Conservation (phyloP, 2,329 filamentous ascomycete genomes). For the Aspergillus carbonarius region DNA sequence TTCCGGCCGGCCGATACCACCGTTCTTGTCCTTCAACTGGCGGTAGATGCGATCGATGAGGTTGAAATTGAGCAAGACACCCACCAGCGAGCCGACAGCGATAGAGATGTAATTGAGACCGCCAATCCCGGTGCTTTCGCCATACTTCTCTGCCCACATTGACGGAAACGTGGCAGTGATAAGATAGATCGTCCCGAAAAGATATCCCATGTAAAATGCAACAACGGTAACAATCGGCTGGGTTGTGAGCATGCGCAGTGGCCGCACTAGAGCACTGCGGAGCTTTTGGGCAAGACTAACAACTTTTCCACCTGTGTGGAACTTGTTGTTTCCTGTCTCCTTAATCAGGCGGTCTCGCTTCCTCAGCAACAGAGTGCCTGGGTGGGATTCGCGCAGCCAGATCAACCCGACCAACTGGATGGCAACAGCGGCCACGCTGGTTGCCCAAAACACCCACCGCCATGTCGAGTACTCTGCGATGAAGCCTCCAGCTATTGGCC, state of each 20-base stretch:
- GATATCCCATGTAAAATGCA: constrained; percentile 55
- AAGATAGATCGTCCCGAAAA: constrained; percentile 51
- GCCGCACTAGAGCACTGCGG: constrained; percentile 49
- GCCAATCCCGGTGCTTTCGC: constrained; percentile 55
- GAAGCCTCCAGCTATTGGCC: not conserved
- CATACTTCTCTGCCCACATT: constrained; percentile 57
- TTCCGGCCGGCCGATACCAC: constrained; percentile 53
- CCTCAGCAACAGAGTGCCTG: constrained; percentile 57
- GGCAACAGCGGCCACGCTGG: constrained; percentile 59
- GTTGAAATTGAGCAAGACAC: constrained; percentile 48
- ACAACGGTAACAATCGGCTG: constrained; percentile 61
- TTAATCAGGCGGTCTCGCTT: constrained; percentile 52
- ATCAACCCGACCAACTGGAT: constrained; percentile 62
- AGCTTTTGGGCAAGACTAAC: not conserved
- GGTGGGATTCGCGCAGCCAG: constrained; percentile 64
- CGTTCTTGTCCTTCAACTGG: constrained; percentile 41
- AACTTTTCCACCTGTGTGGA: constrained; percentile 33
- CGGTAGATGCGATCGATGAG: constrained; percentile 52
- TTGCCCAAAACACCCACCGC: constrained; percentile 56
- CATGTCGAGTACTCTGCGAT: not conserved
- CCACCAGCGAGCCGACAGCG: constrained; percentile 60
- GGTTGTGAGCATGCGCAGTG: constrained; percentile 55
- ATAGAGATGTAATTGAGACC: constrained; percentile 64
- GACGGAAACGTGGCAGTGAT: constrained; percentile 49
- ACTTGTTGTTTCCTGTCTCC: constrained; percentile 35